Percentiles rank a stretch among this genome's conserved stretches.
Evolutionary conservation across 768 basidiomycete genomes (phyloP).

Genomic region (Melanogaster broomeanus): DNA sequence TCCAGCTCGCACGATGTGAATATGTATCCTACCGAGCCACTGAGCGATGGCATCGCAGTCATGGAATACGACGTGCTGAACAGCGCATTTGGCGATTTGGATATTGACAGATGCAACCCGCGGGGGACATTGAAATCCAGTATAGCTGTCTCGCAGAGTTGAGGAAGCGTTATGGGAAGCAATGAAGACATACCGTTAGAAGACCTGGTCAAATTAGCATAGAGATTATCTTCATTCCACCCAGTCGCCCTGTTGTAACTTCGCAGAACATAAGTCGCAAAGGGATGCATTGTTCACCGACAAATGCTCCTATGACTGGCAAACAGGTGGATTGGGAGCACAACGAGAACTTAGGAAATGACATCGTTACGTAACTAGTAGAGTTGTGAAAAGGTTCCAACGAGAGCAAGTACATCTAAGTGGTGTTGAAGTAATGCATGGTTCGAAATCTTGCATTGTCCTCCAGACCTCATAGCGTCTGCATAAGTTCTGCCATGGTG

Average conservation of each 20-base stretch:
- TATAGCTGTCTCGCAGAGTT: conserved; percentile 54
- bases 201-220: conserved; percentile 85
- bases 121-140: conserved; percentile 89
- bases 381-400: no score
- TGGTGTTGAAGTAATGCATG: background rate
- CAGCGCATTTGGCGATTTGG: conserved; percentile 84
- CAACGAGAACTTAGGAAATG: no score
- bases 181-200: conserved; percentile 65
- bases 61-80: conserved; percentile 93
- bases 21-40: conserved; percentile 91
- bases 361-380: background rate
- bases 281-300: conserved; percentile 71
- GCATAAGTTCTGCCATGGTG: conserved; percentile 38
- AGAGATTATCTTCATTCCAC: conserved; percentile 97
- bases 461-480: conserved; percentile 9
- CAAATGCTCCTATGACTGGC: no score
- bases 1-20: conserved; percentile 86
- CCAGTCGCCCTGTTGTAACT: conserved; percentile 91
- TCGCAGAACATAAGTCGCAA: conserved; percentile 84
- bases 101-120: conserved; percentile 77
- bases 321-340: no score
- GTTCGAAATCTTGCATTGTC: background rate
- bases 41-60: conserved; percentile 89
- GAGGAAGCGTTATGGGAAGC: conserved; percentile 4
- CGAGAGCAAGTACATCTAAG: background rate